These are phyloP conservation scores for Creolimax fragrantissima DNA, from an alignment of 78 protist genomes.

Conservation along the genomic window DNA sequence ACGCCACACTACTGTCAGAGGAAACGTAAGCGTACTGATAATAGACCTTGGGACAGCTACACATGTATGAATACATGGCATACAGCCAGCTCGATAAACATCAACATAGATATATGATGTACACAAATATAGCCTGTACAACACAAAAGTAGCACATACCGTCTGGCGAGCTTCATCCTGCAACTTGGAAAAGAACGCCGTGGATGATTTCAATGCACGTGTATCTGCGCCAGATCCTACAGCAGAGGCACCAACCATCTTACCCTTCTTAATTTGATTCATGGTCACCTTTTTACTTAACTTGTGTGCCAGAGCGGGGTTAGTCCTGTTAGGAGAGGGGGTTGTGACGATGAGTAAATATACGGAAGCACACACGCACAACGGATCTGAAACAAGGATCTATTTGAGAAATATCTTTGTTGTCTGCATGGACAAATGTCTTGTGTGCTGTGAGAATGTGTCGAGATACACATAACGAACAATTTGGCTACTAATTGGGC, in stretches of 20 bases:
- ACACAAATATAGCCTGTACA: not conserved
- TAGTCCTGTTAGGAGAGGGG: not conserved
- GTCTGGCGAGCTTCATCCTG: not conserved
- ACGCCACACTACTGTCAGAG: not conserved
- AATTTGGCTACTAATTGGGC: too few relatives aligned
- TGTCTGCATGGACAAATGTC: too few relatives aligned
- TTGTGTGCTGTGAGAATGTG: too few relatives aligned
- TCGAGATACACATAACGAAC: too few relatives aligned
- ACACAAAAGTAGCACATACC: not conserved
- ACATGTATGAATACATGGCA: not conserved
- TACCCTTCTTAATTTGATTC: not conserved
- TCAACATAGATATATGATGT: not conserved
- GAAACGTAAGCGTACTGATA: not conserved
- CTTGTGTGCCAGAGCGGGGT: not conserved
- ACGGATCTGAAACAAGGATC: too few relatives aligned
- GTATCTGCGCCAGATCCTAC: not conserved
- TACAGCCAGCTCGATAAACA: not conserved
- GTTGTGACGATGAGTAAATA: not conserved
- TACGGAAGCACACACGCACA: not conserved
- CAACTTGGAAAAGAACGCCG: not conserved
- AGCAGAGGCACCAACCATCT: not conserved
- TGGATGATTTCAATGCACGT: not conserved
- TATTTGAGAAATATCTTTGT: too few relatives aligned
- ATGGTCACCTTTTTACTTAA: not conserved
- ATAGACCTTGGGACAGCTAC: not conserved